phyloP scores from a whole-genome alignment of 2,329 filamentous ascomycete species.

The Claviceps sp. region DNA sequence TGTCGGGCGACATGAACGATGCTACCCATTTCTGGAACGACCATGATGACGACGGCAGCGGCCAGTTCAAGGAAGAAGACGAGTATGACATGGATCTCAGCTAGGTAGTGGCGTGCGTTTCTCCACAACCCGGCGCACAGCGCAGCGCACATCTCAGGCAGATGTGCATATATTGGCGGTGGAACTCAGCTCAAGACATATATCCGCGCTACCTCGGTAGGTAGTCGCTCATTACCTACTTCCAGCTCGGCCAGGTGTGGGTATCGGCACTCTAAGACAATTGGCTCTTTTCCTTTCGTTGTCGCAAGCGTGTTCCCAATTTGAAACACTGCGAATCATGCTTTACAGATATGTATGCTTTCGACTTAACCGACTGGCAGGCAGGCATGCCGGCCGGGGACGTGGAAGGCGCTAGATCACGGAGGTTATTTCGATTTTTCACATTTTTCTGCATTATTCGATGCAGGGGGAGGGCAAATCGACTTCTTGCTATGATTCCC shows the following conservation, averaged over 20 bases:
- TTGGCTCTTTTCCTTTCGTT: too few species aligned
- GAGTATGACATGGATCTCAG: conserved; percentile 75
- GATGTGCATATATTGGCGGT: conserved; percentile 10
- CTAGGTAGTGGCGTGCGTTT: conserved; percentile 11
- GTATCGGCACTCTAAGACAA: too few species aligned
- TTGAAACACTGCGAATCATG: too few species aligned
- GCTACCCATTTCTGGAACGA: conserved; percentile 51
- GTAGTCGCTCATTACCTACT: conserved; percentile 1
- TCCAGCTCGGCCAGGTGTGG: background rate
- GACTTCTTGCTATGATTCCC: too few species aligned
- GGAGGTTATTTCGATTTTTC: too few species aligned
- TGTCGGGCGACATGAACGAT: conserved; percentile 34
- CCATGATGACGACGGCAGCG: conserved; percentile 58
- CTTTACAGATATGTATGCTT: too few species aligned
- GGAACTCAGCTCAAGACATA: background rate
- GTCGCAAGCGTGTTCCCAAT: too few species aligned
- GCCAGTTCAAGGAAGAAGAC: conserved; percentile 85
- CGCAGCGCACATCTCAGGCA: background rate
- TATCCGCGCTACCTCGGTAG: background rate
- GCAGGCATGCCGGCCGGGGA: background rate
- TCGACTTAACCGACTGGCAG: background rate
- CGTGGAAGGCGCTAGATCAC: too few species aligned
- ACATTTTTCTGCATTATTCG: too few species aligned
- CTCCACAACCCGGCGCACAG: conserved; percentile 3
- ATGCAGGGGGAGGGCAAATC: too few species aligned